Base-by-base conservation (phyloP, 2,329 filamentous ascomycete species). In the Botrytis sinoallii region DNA sequence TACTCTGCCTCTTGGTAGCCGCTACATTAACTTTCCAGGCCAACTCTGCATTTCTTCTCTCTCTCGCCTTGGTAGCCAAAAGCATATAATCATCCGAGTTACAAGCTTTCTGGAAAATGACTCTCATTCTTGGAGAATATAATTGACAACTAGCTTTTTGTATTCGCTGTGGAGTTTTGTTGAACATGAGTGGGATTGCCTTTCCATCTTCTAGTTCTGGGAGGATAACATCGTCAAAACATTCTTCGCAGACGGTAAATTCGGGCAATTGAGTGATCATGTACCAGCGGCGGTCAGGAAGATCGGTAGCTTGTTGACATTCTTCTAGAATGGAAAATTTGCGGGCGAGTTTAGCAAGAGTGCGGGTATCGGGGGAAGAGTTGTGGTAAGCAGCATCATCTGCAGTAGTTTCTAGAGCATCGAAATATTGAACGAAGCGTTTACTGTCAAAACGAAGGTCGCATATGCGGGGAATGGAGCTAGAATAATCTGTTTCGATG, bases 231-330 rank as follows among this genome's bases (percentile, higher is more conserved):
- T 93, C 90, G 25, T 93, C 88, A 81, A 92, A 97, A 82, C 95
- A 98, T 82, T 95, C 93, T 76, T 92, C 90, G 82, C 95, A 98
- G 6, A 97, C 91, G 0, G 92, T 94, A 78, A 97, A 89, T 66
- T 94, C 88, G 0, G 92, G 93, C 0, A 97, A 84, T 22, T 88
- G 85, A 0, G 92, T 89, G 81, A 97, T 93, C 72, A 88, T 90
- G 81, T 97, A 91, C 95, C 95, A 98, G 57, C 86, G 84, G 68
- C 84, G 84, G 14, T 92, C 83, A 77, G 94, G 86, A 0, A 89
- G 85, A 8, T 85, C 81, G 44, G 82, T 81, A 46, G 84, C 83
- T 14, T 81, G 81, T n/a, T 77, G 76, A 55, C 80, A 81, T 74
- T 81, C 80, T 14, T 75, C 70, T 16, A 79, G 68, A 3, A 74